phyloP scores from a whole-genome alignment of 371 early-diverging fungal species.

The Nosema muscidifuracis region DNA sequence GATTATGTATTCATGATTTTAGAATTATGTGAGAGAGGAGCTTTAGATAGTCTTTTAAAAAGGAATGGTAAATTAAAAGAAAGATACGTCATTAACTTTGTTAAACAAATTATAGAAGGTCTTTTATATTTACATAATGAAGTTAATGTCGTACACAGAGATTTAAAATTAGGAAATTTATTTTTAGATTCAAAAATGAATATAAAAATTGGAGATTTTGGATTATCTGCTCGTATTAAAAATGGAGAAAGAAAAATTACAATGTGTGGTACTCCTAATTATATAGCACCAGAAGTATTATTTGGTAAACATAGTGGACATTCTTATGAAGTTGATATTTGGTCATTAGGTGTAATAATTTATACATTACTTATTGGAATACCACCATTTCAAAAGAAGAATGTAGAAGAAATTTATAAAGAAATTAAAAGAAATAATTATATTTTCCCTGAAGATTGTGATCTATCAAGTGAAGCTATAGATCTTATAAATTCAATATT shows the following conservation, averaged over 20 bases:
- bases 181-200: conserved; percentile 74
- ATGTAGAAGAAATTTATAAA: conserved; percentile 71
- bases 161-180: conserved; percentile 89
- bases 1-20: conserved; percentile 80
- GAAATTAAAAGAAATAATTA: conserved; percentile 72
- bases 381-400: conserved; percentile 85
- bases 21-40: conserved; percentile 88
- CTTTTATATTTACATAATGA: conserved; percentile 75
- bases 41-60: conserved; percentile 72
- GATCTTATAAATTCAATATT: conserved; percentile 72
- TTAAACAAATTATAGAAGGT: conserved; percentile 73
- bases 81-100: conserved; percentile 75
- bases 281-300: conserved; percentile 92
- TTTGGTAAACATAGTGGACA: conserved; percentile 75
- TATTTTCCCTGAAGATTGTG: conserved; percentile 69
- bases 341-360: conserved; percentile 84
- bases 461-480: conserved; percentile 69
- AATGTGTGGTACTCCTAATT: conserved; percentile 94
- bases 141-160: conserved; percentile 80
- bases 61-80: conserved; percentile 72
- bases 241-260: conserved; percentile 66
- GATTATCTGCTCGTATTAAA: conserved; percentile 70
- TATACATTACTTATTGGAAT: conserved; percentile 81
- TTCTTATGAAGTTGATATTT: conserved; percentile 88
- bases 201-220: conserved; percentile 91